phyloP scores from a whole-genome alignment of 1,139 yeast species.

The Hyphopichia buzzinii region DNA sequence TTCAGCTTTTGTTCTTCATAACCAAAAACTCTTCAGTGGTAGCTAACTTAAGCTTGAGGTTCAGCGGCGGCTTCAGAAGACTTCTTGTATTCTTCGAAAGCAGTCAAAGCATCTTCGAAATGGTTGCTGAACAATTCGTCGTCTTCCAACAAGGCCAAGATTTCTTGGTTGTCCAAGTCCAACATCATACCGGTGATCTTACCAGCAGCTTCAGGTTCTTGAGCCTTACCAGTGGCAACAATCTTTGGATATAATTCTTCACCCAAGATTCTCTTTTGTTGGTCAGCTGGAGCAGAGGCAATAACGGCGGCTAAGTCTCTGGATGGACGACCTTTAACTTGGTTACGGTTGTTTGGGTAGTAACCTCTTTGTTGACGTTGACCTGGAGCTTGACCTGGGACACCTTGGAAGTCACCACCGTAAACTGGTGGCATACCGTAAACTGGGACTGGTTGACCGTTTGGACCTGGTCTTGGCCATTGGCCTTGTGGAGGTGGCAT shows the following conservation, averaged over 20 bases:
- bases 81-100: slow-evolving; percentile 81
- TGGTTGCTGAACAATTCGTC: slow-evolving; percentile 88
- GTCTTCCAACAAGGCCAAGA: slow-evolving; percentile 83
- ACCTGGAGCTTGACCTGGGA: slow-evolving; percentile 11
- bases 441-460: slow-evolving; percentile 77
- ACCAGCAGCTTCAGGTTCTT: slow-evolving; percentile 94
- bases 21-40: neutral
- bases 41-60: slow-evolving; percentile 19
- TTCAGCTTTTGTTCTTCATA: neutral
- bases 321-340: slow-evolving; percentile 33
- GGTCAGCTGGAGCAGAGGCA: slow-evolving; percentile 72
- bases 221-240: slow-evolving; percentile 80
- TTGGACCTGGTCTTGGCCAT: slow-evolving; percentile 77
- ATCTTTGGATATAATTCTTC: slow-evolving; percentile 97
- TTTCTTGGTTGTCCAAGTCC: slow-evolving; percentile 91
- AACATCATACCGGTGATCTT: slow-evolving; percentile 99
- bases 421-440: slow-evolving; percentile 84
- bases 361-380: slow-evolving; percentile 36
- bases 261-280: slow-evolving; percentile 96
- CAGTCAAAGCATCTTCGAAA: slow-evolving; percentile 92
- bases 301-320: slow-evolving; percentile 57
- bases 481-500: slow-evolving; percentile 69
- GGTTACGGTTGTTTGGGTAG: slow-evolving; percentile 46
- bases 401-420: slow-evolving; percentile 49
- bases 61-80: slow-evolving; percentile 33